Conservation (phyloP, 1,284 basidiomycete genomes). For the Cystobasidium pallidum region DNA sequence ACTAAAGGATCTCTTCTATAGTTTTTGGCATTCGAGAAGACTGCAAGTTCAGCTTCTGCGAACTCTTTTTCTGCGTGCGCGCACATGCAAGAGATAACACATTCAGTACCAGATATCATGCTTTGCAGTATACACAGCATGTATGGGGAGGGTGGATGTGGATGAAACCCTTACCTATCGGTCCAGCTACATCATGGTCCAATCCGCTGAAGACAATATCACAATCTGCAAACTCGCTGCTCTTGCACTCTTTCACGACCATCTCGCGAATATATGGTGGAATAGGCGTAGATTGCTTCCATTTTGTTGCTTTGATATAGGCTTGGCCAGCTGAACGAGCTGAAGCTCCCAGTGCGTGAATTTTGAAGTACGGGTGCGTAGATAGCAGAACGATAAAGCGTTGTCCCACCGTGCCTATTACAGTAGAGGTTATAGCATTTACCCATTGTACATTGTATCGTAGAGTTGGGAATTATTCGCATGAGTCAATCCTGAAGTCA, state of each 20-base stretch:
- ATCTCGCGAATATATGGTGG: slow-evolving; percentile 71
- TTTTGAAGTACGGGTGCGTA: slow-evolving; percentile 85
- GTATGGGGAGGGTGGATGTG: no score
- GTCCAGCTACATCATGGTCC: slow-evolving; percentile 90
- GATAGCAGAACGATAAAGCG: slow-evolving; percentile 89
- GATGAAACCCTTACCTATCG: slow-evolving; percentile 69
- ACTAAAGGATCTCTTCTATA: slow-evolving; percentile 89
- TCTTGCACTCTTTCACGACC: slow-evolving; percentile 76
- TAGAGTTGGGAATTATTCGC: neutral
- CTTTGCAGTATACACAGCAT: no score
- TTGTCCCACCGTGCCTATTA: slow-evolving; percentile 77
- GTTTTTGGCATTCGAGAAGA: slow-evolving; percentile 99
- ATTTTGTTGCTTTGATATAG: slow-evolving; percentile 77
- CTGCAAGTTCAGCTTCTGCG: slow-evolving; percentile 80
- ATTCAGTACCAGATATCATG: no score
- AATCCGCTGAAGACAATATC: slow-evolving; percentile 91
- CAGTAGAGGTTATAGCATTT: neutral
- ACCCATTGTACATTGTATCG: neutral
- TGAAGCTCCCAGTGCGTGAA: slow-evolving; percentile 88
- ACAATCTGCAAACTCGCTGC: slow-evolving; percentile 79
- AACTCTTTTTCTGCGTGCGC: slow-evolving; percentile 74
- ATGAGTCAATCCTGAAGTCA: slow-evolving; percentile 7
- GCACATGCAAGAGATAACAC: neutral
- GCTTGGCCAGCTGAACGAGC: slow-evolving; percentile 82
- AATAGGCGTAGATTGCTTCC: slow-evolving; percentile 86